These are phyloP conservation scores for Kodamaea fungicola DNA, from an alignment of 1,139 yeast genomes.

Conservation along the genomic window DNA sequence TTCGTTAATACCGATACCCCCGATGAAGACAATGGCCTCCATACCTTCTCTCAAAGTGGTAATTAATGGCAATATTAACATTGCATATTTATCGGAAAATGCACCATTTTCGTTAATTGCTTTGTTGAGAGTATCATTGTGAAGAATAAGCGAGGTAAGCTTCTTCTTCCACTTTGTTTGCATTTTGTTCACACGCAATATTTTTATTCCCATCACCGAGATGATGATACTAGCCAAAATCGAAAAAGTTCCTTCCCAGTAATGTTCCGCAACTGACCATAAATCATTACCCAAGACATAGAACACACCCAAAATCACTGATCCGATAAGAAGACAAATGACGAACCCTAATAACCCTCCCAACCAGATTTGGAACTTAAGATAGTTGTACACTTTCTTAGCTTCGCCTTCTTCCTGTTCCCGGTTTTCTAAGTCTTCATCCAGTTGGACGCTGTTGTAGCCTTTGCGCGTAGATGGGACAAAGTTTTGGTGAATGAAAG, in stretches of 20 bases:
- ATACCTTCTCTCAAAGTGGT: conserved; percentile 47
- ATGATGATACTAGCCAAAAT: conserved; percentile 42
- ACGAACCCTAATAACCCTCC: conserved; percentile 41
- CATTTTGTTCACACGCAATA: conserved; percentile 55
- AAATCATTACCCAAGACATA: conserved; percentile 38
- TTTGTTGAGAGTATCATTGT: conserved; percentile 8
- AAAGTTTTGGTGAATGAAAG: conserved; percentile 39
- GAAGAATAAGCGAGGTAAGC: conserved; percentile 24
- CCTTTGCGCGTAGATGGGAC: conserved; percentile 1
- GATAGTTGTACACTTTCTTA: conserved; percentile 15
- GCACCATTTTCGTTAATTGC: conserved; percentile 4
- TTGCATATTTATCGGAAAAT: conserved; percentile 31
- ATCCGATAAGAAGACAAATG: conserved; percentile 36
- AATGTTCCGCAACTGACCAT: conserved; percentile 45
- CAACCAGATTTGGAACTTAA: conserved; percentile 38
- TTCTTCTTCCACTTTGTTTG: conserved; percentile 83
- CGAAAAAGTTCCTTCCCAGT: conserved; percentile 47
- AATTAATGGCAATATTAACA: conserved; percentile 43
- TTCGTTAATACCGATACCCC: conserved; percentile 47
- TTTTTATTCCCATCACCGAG: conserved; percentile 44
- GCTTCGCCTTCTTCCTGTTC: conserved; percentile 3
- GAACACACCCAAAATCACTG: conserved; percentile 33
- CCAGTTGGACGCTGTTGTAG: neutral
- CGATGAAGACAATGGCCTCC: conserved; percentile 47
- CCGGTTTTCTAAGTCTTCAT: conserved; percentile 1